phyloP scores from a whole-genome alignment of 2,329 filamentous ascomycete genomes.

The Leptographium procerum region DNA sequence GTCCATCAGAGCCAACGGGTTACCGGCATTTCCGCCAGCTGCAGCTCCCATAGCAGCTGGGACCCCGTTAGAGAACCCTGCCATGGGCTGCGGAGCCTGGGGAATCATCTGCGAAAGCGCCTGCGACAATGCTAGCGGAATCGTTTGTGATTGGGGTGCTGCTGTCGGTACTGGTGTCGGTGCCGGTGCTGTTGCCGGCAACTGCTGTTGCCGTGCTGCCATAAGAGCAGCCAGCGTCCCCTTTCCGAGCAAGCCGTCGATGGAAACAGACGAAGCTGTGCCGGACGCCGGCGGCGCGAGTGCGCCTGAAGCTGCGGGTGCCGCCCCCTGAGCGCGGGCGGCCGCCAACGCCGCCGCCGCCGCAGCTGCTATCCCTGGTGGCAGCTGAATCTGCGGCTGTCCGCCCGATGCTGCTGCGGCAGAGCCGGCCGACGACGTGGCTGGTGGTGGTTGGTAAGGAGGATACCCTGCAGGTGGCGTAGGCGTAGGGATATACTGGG shows the following conservation, averaged over 20 bases:
- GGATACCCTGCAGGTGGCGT: constrained; percentile 18
- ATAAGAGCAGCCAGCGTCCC: constrained; percentile 49
- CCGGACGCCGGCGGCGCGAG: constrained; percentile 16
- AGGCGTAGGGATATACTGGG: constrained; percentile 18
- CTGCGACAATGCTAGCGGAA: constrained; percentile 12
- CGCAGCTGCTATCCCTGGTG: constrained; percentile 18
- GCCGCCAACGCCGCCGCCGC: constrained; percentile 10
- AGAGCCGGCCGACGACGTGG: constrained; percentile 19
- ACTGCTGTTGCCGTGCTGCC: constrained; percentile 33
- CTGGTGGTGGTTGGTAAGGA: constrained; percentile 15
- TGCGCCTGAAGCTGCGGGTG: constrained; percentile 9
- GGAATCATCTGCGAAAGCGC: neutral
- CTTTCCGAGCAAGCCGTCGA: constrained; percentile 48
- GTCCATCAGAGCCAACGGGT: constrained; percentile 51
- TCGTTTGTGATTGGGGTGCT: neutral
- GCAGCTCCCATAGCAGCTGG: neutral
- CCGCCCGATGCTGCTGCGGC: constrained; percentile 4
- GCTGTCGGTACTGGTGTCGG: neutral
- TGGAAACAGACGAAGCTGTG: constrained; percentile 30
- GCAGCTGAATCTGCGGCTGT: constrained; percentile 2
- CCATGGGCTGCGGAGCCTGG: neutral
- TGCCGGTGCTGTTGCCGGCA: neutral
- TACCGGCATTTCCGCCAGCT: neutral
- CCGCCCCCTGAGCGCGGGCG: constrained; percentile 9
- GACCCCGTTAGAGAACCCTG: neutral